Evolutionary conservation across 129 eudicot genomes (phyloP).

Genomic region (Kitagawia praeruptora): DNA sequence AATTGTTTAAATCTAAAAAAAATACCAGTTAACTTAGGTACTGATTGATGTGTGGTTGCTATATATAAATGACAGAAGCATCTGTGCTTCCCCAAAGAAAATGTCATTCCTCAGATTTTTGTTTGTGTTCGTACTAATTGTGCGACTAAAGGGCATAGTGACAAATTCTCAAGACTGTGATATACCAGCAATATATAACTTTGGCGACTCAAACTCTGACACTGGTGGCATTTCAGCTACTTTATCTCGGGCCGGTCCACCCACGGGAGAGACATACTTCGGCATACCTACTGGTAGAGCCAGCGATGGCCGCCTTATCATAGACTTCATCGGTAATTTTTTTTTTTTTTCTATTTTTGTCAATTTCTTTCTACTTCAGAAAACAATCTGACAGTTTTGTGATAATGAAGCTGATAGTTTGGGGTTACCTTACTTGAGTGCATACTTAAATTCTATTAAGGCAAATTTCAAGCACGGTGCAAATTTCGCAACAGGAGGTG

Average conservation of each 20-base stretch:
- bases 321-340: constrained; percentile 32
- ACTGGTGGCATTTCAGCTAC: constrained; percentile 33
- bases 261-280: constrained; percentile 37
- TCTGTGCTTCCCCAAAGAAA: neutral
- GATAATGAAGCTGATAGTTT: constrained; percentile 43
- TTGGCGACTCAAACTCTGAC: constrained; percentile 48
- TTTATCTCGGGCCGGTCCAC: constrained; percentile 11
- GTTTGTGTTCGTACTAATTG: neutral
- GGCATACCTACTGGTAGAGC: constrained; percentile 33
- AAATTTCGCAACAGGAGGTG: constrained; percentile 76
- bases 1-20: neutral
- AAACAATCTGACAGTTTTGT: neutral
- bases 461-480: constrained; percentile 60
- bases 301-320: constrained; percentile 42
- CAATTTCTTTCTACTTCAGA: neutral
- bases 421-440: constrained; percentile 52
- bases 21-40: neutral
- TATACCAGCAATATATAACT: constrained; percentile 17
- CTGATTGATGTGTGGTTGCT: neutral
- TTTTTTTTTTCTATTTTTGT: neutral
- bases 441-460: constrained; percentile 57
- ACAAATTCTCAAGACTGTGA: constrained; percentile 5
- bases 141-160: neutral
- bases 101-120: constrained; percentile 5
- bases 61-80: neutral